Evolutionary conservation across 1,284 basidiomycete species (phyloP), one percentile per base, ranked within the genome.

Genomic region (Thecaphora frezii): DNA sequence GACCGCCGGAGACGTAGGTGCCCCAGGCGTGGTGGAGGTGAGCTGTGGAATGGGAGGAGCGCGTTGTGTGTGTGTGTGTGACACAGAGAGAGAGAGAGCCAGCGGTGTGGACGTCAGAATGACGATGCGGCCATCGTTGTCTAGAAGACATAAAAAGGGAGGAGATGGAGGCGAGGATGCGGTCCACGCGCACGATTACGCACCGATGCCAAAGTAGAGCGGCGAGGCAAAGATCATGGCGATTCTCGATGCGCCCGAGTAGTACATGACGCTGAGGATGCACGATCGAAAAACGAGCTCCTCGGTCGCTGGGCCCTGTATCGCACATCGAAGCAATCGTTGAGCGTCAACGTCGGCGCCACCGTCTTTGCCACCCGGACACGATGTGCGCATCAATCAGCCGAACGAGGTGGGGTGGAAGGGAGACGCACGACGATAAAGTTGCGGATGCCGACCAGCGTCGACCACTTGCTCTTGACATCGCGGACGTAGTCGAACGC

Each of bases 11-110:
- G 48, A 87, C 85, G 77, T 87, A 97, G 0, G 82, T 83, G 54
- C 97, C 93, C 83, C 87, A 89, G 16, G 88, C 90, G 71, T 97
- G 94, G 75, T 98, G 94, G 0, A 88, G 80, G 76, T 98, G 94
- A 0, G 94, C 94, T 39, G 3, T 9, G 16, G 41, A 5, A 3
- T 16, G 24, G 14, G 23, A 41, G 23, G 38, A n/a, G 5, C 38
- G 21, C 10, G 33, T n/a, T n/a, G n/a, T n/a, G n/a, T n/a, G n/a
- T n/a, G n/a, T n/a, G n/a, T n/a, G n/a, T n/a, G n/a, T n/a, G n/a
- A 37, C 33, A 37, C n/a, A n/a, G 33, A 12, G 12, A 37, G 33
- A 12, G 33, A 37, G 33, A 37, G n/a, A n/a, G 33, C n/a, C 33
- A 37, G 33, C 12, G 12, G 33, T n/a, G 8, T 39, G 5, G 38